phyloP scores from a whole-genome alignment of 345 rosid species.

The Cochlearia excelsa region DNA sequence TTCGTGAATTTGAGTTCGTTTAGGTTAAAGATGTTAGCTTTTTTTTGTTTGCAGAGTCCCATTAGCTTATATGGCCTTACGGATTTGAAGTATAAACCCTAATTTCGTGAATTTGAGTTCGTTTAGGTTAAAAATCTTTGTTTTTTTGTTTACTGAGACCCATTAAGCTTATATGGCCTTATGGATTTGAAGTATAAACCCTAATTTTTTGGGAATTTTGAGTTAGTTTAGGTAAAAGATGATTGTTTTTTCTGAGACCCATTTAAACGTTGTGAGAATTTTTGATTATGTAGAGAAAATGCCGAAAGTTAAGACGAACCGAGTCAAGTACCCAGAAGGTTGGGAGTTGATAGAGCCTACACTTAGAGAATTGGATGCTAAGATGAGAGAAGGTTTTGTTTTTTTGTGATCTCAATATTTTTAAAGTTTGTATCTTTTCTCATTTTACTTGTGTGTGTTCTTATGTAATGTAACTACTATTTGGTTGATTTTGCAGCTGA shows the following conservation, averaged over 20 bases:
- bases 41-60: no score
- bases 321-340: conserved; percentile 65
- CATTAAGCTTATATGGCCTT: background rate
- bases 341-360: conserved; percentile 88
- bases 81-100: conserved; percentile 1
- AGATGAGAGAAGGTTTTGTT: conserved; percentile 60
- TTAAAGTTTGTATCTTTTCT: background rate
- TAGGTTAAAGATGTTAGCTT: background rate
- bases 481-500: conserved; percentile 50
- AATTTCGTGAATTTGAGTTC: background rate
- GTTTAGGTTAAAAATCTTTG: background rate
- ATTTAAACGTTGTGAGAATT: conserved; percentile 1
- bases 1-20: background rate
- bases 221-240: no score
- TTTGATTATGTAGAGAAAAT: conserved; percentile 23
- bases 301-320: conserved; percentile 78
- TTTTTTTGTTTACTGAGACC: background rate
- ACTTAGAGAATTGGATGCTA: conserved; percentile 54
- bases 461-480: background rate
- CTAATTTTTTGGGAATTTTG: no score
- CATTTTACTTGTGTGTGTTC: background rate
- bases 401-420: background rate
- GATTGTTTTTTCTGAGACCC: background rate
- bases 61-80: background rate
- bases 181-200: no score